These are phyloP conservation scores for Colletotrichum viniferum DNA, from an alignment of 2,329 filamentous ascomycete species.

Conservation along the genomic window DNA sequence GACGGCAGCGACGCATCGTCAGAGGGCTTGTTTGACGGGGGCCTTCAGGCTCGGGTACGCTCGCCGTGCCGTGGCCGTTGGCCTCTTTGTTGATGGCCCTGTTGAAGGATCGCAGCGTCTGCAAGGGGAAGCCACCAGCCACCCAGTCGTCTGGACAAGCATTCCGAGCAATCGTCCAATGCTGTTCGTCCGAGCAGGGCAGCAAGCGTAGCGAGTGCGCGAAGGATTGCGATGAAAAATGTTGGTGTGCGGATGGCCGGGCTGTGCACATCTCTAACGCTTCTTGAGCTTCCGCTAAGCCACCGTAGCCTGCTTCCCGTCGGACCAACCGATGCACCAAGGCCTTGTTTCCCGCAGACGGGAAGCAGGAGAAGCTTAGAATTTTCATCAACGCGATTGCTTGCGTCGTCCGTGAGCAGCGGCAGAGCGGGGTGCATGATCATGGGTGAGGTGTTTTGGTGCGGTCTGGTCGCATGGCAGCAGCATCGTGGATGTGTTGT, in stretches of 20 bases:
- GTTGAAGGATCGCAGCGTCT: slow-evolving; percentile 2
- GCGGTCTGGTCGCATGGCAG: not conserved
- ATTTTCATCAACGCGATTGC: not conserved
- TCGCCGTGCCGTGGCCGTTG: not conserved
- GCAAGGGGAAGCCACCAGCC: slow-evolving; percentile 14
- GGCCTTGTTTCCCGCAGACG: slow-evolving; percentile 3
- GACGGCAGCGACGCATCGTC: not conserved
- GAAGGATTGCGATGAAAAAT: not conserved
- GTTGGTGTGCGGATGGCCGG: not conserved
- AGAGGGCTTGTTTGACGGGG: not conserved
- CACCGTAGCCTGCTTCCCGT: slow-evolving; percentile 5
- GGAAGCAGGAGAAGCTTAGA: not conserved
- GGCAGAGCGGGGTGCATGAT: not conserved
- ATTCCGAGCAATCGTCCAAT: not conserved
- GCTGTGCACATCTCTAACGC: slow-evolving; percentile 10
- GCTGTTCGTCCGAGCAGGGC: not conserved
- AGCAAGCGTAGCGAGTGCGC: not conserved
- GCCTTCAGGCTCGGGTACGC: not conserved
- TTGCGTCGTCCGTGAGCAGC: not conserved
- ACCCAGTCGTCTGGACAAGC: not conserved
- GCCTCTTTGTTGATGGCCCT: not conserved
- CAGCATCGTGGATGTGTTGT: not conserved
- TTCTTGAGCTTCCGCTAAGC: not conserved
- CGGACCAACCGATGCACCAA: slow-evolving; percentile 7
- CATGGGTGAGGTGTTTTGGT: not conserved